Percentiles rank a stretch among this genome's conserved stretches.
Conservation (phyloP, 805 yeast species). For the Lachancea dasiensis region DNA sequence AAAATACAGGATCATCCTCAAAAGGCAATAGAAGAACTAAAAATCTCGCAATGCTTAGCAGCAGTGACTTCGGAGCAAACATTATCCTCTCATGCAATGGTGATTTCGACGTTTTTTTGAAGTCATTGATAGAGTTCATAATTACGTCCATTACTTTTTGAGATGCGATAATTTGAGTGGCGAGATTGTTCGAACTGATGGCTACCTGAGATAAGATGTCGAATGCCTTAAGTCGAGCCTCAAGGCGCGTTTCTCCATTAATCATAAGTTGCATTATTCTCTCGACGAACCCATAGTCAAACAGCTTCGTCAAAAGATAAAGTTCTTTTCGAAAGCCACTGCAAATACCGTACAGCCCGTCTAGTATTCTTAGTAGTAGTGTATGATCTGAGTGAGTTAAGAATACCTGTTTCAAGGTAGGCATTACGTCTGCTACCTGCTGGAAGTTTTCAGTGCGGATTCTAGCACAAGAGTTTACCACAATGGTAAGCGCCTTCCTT, state of each 20-base stretch:
- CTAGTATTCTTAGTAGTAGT: constrained; percentile 19
- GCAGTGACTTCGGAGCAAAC: constrained; percentile 64
- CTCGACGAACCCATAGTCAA: constrained; percentile 29
- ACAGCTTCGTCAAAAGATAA: constrained; percentile 19
- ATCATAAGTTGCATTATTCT: constrained; percentile 30
- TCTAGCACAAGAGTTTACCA: constrained; percentile 59
- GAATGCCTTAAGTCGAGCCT: constrained; percentile 30
- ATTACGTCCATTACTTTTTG: constrained; percentile 45
- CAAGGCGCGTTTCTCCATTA: constrained; percentile 26
- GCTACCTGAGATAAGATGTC: constrained; percentile 42
- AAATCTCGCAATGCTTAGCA: constrained; percentile 49
- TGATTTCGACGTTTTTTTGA: constrained; percentile 34
- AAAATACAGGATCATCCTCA: constrained; percentile 23
- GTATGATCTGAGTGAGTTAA: constrained; percentile 46
- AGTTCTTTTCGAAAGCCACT: constrained; percentile 18
- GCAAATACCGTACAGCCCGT: constrained; percentile 24
- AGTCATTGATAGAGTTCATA: constrained; percentile 44
- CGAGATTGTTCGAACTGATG: constrained; percentile 38
- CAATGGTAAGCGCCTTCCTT: constrained; percentile 66
- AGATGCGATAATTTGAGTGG: constrained; percentile 42
- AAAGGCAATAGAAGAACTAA: constrained; percentile 55
- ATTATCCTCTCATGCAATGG: constrained; percentile 64
- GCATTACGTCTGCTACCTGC: constrained; percentile 51
- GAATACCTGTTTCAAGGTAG: constrained; percentile 49
- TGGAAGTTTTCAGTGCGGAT: constrained; percentile 41